Evolutionary conservation across 1,284 basidiomycete species (phyloP), one percentile per base, ranked within the genome.

Genomic region (Ganoderma lingzhi): DNA sequence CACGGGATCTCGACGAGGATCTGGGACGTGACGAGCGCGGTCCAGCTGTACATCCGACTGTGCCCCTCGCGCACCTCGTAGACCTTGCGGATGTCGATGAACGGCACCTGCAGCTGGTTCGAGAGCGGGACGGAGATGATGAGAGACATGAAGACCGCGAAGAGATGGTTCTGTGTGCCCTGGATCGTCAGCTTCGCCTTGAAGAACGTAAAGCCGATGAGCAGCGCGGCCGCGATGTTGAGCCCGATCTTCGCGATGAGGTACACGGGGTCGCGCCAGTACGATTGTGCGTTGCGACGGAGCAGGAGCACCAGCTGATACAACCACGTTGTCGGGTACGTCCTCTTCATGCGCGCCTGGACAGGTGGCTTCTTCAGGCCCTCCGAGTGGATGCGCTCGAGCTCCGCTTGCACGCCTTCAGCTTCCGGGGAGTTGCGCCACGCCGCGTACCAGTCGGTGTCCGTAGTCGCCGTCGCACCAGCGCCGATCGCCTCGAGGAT

Each of bases 31-130:
- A 90, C 78, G 59, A 96, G 86, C 1, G 93, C 89, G 8, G 89
- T 84, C 96, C 96, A 97, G 63, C 88, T 89, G 82, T 96, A 97
- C 77, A 94, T 93, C 76, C 92, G 87, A 73, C 91, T 92, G 6
- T 89, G 88, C 1, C 87, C 84, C 78, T 92, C 90, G 63, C 91
- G 85, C 48, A 87, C 83, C 74, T 91, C 89, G 81, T 88, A 93
- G 45, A 92, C 83, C 62, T 84, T 80, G 45, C 89, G 84, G 78
- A 83, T 84, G 62, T 81, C 78, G 67, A 90, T 83, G 79, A 86
- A 89, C 4, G 85, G 83, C 10, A 86, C 84, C 70, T 89, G 88
- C 0, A 90, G 78, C 77, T 89, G 88, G 58, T 86, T 85, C 32
- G 83, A 81, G 32, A 87, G 78, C 3, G 87, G 85, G 1, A 84